Evolutionary conservation across 768 basidiomycete species (phyloP).

Genomic region (Gelatoporia subvermispora): DNA sequence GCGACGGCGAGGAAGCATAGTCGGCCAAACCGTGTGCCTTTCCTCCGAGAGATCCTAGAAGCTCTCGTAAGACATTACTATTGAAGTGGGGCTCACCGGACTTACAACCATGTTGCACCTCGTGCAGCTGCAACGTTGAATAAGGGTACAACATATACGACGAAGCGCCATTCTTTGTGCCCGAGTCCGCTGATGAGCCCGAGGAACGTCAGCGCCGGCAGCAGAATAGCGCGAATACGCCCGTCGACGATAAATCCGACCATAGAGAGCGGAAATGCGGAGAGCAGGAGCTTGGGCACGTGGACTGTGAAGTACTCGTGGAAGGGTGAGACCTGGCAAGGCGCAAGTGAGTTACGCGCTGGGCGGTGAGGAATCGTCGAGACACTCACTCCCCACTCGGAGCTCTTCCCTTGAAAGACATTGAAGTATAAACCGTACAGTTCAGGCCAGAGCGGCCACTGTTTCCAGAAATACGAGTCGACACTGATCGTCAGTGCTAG

Average conservation of each 20-base stretch:
- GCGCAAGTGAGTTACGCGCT: too few relatives aligned
- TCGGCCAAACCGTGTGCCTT: slow-evolving; percentile 40
- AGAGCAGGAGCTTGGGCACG: slow-evolving; percentile 76
- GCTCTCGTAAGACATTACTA: not conserved
- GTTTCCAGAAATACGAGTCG: slow-evolving; percentile 86
- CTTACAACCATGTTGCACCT: slow-evolving; percentile 62
- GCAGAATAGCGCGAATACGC: slow-evolving; percentile 45
- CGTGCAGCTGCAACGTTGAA: slow-evolving; percentile 78
- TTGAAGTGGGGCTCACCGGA: slow-evolving; percentile 1
- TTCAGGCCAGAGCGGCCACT: slow-evolving; percentile 82
- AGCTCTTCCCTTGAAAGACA: slow-evolving; percentile 76
- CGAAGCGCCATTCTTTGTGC: slow-evolving; percentile 98
- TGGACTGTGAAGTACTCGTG: slow-evolving; percentile 59
- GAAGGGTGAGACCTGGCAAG: slow-evolving; percentile 59
- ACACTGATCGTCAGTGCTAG: slow-evolving; percentile 57
- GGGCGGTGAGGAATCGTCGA: not conserved
- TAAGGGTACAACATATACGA: slow-evolving; percentile 80
- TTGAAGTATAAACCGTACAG: slow-evolving; percentile 78
- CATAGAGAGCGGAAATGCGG: slow-evolving; percentile 54
- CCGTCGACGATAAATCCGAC: slow-evolving; percentile 46
- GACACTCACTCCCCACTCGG: slow-evolving; percentile 83
- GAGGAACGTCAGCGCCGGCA: slow-evolving; percentile 51
- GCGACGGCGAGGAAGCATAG: slow-evolving; percentile 41
- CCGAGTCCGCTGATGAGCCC: slow-evolving; percentile 66
- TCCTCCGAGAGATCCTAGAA: slow-evolving; percentile 44